A percentile compares a stretch with the other conserved stretches of the same genome.
phyloP scores from a whole-genome alignment of 139 green algal species.

The Tetraselmis striata region DNA sequence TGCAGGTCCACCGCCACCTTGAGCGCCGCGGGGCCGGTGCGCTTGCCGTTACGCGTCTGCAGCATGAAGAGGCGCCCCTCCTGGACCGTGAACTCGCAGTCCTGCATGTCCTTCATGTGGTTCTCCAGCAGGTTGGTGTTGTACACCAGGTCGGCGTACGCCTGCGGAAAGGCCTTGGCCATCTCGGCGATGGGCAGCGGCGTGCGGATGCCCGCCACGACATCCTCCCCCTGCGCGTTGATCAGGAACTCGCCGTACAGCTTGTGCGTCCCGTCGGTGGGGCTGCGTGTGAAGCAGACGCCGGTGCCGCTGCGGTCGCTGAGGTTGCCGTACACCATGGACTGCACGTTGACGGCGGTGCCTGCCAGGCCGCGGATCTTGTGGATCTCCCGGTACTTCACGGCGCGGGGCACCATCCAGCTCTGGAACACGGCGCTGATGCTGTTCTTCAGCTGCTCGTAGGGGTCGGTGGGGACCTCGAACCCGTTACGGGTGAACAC shows the following conservation, averaged over 20 bases:
- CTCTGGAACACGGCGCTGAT: conserved; percentile 73
- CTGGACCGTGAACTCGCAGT: conserved; percentile 88
- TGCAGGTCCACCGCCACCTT: conserved; percentile 71
- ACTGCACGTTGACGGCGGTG: conserved; percentile 84
- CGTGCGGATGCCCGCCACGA: conserved; percentile 83
- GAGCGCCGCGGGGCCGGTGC: conserved; percentile 70
- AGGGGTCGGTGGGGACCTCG: conserved; percentile 64
- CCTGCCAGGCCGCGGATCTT: conserved; percentile 74
- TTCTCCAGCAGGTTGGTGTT: conserved; percentile 68
- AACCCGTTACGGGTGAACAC: conserved; percentile 53
- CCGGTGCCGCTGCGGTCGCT: conserved; percentile 67
- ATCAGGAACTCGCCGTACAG: conserved; percentile 86
- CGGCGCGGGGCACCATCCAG: conserved; percentile 67
- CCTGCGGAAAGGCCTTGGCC: conserved; percentile 56
- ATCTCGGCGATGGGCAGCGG: conserved; percentile 66
- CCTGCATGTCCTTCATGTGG: conserved; percentile 84
- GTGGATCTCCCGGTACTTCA: conserved; percentile 86
- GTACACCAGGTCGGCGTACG: conserved; percentile 65
- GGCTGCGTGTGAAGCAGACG: conserved; percentile 84
- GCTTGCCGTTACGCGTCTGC: conserved; percentile 81
- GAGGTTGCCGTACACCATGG: conserved; percentile 88
- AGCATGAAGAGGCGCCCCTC: conserved; percentile 82
- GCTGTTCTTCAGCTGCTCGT: conserved; percentile 59
- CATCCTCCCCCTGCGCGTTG: conserved; percentile 85
- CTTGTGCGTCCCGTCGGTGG: conserved; percentile 54